A percentile compares a stretch with the other conserved stretches of the same genome.
These are phyloP conservation scores for Xanthoconium separans DNA, from an alignment of 1,284 basidiomycete genomes.

Conservation along the genomic window DNA sequence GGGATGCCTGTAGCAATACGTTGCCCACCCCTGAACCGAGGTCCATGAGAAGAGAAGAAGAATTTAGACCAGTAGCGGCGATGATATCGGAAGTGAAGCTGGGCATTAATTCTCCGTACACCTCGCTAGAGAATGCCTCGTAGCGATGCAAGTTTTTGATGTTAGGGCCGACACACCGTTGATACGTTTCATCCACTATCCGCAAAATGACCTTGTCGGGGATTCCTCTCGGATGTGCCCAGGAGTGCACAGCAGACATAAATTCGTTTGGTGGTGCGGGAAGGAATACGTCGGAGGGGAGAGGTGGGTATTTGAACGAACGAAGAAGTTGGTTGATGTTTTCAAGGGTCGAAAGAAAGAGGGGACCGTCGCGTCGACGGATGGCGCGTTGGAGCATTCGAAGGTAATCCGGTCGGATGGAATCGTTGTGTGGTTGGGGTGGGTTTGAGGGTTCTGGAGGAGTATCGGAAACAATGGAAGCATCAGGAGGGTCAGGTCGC, in stretches of 20 bases:
- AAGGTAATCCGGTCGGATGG: constrained; percentile 44
- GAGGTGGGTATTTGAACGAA: constrained; percentile 58
- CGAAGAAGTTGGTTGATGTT: constrained; percentile 59
- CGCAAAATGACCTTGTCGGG: constrained; percentile 62
- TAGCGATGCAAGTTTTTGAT: constrained; percentile 63
- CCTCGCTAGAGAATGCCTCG: constrained; percentile 70
- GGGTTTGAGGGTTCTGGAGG: constrained; percentile 20
- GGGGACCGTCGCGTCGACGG: constrained; percentile 59
- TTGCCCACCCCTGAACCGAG: constrained; percentile 81
- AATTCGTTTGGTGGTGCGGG: constrained; percentile 47
- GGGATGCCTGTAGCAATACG: constrained; percentile 70
- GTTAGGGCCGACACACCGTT: constrained; percentile 72
- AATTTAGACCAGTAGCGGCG: constrained; percentile 51
- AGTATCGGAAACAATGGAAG: constrained; percentile 11
- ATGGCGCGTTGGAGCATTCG: constrained; percentile 64
- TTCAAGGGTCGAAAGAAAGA: constrained; percentile 61
- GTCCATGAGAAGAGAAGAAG: constrained; percentile 67
- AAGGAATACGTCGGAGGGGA: constrained; percentile 48
- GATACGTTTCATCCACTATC: constrained; percentile 77
- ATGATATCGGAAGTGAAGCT: constrained; percentile 67
- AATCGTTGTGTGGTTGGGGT: neutral
- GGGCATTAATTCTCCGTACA: constrained; percentile 77
- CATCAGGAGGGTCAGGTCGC: constrained; percentile 30
- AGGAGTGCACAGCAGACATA: constrained; percentile 44
- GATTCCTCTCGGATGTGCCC: constrained; percentile 44